Conservation (phyloP, 768 basidiomycete species). For the Mycena epipterygia region DNA sequence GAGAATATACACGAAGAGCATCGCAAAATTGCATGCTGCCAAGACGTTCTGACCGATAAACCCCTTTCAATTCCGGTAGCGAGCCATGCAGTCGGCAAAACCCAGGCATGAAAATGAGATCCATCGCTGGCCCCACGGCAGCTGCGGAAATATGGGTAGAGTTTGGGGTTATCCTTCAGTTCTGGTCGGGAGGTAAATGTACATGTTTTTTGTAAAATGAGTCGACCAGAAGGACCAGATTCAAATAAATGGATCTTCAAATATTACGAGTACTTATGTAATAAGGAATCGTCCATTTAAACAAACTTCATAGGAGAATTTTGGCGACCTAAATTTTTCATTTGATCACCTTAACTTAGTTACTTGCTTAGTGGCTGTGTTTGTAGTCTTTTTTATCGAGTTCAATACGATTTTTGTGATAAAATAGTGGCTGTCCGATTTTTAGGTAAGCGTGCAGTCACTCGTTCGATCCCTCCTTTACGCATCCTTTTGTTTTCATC, state of each 20-base stretch:
- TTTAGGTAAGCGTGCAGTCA: too few species aligned
- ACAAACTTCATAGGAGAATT: too few species aligned
- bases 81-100: conserved; percentile 31
- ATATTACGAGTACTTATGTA: too few species aligned
- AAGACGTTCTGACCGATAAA: conserved; percentile 44
- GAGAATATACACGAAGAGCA: conserved; percentile 48
- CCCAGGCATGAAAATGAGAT: conserved; percentile 41
- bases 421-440: too few species aligned
- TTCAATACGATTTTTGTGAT: too few species aligned
- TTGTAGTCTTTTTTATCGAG: too few species aligned
- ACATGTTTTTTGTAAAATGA: conserved; percentile 41
- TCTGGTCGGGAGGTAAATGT: conserved; percentile 32
- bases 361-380: too few species aligned
- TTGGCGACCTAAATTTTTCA: too few species aligned
- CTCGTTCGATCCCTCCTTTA: too few species aligned
- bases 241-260: background rate
- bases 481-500: too few species aligned
- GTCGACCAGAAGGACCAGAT: conserved; percentile 20
- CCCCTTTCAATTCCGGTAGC: conserved; percentile 46
- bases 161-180: conserved; percentile 38
- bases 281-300: too few species aligned
- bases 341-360: too few species aligned
- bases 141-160: conserved; percentile 44
- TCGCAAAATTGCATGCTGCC: conserved; percentile 45
- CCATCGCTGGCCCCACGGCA: conserved; percentile 47